Percentiles rank a stretch among this genome's conserved stretches.
Evolutionary conservation across 306 rosid genomes (phyloP).

Genomic region (Bauhinia variegata): DNA sequence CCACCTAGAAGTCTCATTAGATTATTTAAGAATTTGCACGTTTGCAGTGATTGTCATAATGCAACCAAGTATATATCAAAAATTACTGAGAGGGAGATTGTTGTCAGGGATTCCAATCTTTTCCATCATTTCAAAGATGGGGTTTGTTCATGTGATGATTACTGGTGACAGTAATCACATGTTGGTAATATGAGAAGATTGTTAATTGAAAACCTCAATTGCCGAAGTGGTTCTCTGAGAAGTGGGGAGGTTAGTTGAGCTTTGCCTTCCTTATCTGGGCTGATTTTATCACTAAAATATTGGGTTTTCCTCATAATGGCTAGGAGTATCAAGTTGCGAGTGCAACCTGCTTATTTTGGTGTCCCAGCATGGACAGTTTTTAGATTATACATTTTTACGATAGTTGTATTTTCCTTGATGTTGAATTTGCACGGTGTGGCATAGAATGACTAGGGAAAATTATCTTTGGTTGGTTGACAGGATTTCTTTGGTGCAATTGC

Average conservation of each 20-base stretch:
- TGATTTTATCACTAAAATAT: background rate
- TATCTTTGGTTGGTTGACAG: no score
- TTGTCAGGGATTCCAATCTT: slow-evolving; percentile 48
- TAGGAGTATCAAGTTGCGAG: slow-evolving; percentile 1
- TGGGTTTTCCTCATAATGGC: background rate
- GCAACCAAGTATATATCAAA: slow-evolving; percentile 42
- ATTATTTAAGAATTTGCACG: slow-evolving; percentile 46
- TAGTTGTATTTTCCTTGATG: background rate
- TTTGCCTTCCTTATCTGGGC: slow-evolving; percentile 10
- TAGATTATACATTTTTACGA: background rate
- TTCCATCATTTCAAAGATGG: slow-evolving; percentile 50
- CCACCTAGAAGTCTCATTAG: slow-evolving; percentile 46
- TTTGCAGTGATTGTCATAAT: slow-evolving; percentile 51
- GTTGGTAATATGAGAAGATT: background rate
- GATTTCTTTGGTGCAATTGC: no score
- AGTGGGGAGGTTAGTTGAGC: slow-evolving; percentile 93
- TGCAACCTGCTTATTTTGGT: slow-evolving; percentile 30
- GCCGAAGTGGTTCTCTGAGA: slow-evolving; percentile 57
- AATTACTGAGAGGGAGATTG: slow-evolving; percentile 46
- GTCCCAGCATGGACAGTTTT: slow-evolving; percentile 8
- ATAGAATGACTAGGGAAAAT: slow-evolving; percentile 27
- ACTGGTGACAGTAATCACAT: slow-evolving; percentile 33
- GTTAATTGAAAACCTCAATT: background rate
- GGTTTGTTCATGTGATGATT: slow-evolving; percentile 48
- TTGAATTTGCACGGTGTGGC: background rate